Conservation (phyloP, 164 flowering plant species). For the Vitis rupestris region DNA sequence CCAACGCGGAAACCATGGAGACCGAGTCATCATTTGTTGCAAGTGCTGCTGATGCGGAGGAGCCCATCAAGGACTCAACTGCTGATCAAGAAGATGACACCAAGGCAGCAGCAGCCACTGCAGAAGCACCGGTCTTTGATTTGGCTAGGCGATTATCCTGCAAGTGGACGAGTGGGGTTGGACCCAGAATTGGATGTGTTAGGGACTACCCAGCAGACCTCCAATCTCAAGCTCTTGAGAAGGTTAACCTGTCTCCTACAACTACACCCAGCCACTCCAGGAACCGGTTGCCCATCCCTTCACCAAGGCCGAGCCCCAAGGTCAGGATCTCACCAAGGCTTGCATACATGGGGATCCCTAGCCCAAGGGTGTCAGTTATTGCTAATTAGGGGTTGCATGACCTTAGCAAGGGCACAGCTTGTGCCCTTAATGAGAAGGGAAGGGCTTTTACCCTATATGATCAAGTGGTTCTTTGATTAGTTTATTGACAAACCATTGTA, state of each 20-base stretch:
- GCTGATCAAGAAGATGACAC: not conserved
- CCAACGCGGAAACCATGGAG: constrained; percentile 7
- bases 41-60: constrained; percentile 1
- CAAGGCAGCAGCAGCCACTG: constrained; percentile 4
- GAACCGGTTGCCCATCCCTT: constrained; percentile 59
- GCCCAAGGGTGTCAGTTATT: constrained; percentile 41
- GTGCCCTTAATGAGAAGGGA: constrained; percentile 2
- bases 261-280: constrained; percentile 21
- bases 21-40: not conserved
- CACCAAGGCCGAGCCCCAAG: constrained; percentile 53
- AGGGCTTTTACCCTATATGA: too few species aligned
- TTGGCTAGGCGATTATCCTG: constrained; percentile 50
- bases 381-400: constrained; percentile 9
- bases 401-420: not conserved
- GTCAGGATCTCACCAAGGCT: constrained; percentile 38
- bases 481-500: not conserved
- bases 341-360: constrained; percentile 52
- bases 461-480: not conserved
- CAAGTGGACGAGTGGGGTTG: constrained; percentile 81
- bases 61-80: not conserved
- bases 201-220: constrained; percentile 75
- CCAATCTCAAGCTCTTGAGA: constrained; percentile 71
- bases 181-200: constrained; percentile 86
- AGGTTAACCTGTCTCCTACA: constrained; percentile 70
- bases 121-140: constrained; percentile 27